phyloP scores from a whole-genome alignment of 1,139 yeast genomes.

The Suhomyces bokatorum region DNA sequence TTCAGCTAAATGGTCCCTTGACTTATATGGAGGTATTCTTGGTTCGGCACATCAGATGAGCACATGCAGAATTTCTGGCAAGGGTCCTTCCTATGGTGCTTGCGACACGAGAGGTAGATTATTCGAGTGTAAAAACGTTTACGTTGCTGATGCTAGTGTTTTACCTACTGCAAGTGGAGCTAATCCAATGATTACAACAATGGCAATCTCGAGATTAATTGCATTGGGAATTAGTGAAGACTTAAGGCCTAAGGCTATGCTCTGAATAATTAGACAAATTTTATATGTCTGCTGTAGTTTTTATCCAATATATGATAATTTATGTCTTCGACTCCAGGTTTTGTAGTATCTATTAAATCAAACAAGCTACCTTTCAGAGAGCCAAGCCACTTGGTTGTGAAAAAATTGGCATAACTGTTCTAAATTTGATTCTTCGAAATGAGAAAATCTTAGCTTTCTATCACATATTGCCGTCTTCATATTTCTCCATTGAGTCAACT shows the following conservation, averaged over 20 bases:
- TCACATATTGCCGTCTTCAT: constrained; percentile 33
- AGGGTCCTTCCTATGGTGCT: constrained; percentile 51
- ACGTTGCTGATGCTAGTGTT: constrained; percentile 57
- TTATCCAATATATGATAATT: no score
- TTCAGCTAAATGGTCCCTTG: constrained; percentile 29
- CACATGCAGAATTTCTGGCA: constrained; percentile 55
- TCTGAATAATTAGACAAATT: constrained; percentile 17
- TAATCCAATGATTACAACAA: constrained; percentile 52
- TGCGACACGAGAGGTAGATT: constrained; percentile 51
- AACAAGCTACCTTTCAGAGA: constrained; percentile 9
- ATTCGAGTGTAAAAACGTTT: constrained; percentile 54
- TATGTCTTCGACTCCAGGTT: no score
- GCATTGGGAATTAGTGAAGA: constrained; percentile 38
- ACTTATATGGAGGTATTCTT: constrained; percentile 31
- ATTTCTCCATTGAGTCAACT: constrained; percentile 36
- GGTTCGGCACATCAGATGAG: constrained; percentile 69
- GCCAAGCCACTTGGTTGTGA: constrained; percentile 32
- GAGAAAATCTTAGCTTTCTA: constrained; percentile 26
- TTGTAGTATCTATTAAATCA: no score
- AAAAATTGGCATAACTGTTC: constrained; percentile 30
- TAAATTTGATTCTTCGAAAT: constrained; percentile 26
- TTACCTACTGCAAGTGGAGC: constrained; percentile 64
- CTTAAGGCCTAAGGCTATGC: constrained; percentile 32
- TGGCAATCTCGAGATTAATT: constrained; percentile 43
- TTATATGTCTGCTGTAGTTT: no score